phyloP scores from a whole-genome alignment of 306 rosid species.

The Vachellia pachyceras region DNA sequence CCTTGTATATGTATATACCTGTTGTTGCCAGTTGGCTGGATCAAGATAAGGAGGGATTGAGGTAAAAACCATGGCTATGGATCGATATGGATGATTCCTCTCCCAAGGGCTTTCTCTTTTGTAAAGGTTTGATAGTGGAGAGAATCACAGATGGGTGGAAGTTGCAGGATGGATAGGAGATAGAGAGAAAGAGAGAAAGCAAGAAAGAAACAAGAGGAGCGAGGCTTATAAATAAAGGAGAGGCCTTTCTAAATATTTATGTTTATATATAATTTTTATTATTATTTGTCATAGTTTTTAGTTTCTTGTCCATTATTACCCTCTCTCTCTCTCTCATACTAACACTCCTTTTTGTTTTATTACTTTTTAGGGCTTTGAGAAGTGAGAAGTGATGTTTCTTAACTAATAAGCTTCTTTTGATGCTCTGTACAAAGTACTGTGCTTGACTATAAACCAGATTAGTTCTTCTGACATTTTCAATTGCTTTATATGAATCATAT shows the following conservation, averaged over 20 bases:
- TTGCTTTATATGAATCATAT: background rate
- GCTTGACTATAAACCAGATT: conserved; percentile 13
- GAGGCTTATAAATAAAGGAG: conserved; percentile 56
- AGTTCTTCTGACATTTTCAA: conserved; percentile 11
- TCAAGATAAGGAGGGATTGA: conserved; percentile 92
- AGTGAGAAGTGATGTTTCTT: conserved; percentile 66
- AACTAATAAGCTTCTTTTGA: conserved; percentile 71
- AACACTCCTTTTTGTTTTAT: conserved; percentile 62
- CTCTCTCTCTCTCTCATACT: background rate
- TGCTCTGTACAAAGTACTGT: conserved; percentile 40
- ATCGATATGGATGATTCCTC: conserved; percentile 12
- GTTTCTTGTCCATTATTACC: conserved; percentile 31
- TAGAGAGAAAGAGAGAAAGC: conserved; percentile 41
- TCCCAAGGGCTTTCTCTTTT: conserved; percentile 69
- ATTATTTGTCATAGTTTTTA: conserved; percentile 13
- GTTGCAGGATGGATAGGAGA: background rate
- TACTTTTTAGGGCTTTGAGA: conserved; percentile 78
- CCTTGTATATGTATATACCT: conserved; percentile 41
- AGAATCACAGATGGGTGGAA: conserved; percentile 54
- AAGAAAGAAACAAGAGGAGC: conserved; percentile 39
- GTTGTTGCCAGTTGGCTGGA: conserved; percentile 93
- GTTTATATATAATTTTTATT: conserved; percentile 21
- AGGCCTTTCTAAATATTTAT: conserved; percentile 62
- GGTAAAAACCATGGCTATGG: conserved; percentile 77
- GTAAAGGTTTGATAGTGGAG: conserved; percentile 64